Percentiles rank a stretch among this genome's conserved stretches.
Evolutionary conservation across 2,329 filamentous ascomycete species (phyloP).

Genomic region (Fusarium ramigenum): DNA sequence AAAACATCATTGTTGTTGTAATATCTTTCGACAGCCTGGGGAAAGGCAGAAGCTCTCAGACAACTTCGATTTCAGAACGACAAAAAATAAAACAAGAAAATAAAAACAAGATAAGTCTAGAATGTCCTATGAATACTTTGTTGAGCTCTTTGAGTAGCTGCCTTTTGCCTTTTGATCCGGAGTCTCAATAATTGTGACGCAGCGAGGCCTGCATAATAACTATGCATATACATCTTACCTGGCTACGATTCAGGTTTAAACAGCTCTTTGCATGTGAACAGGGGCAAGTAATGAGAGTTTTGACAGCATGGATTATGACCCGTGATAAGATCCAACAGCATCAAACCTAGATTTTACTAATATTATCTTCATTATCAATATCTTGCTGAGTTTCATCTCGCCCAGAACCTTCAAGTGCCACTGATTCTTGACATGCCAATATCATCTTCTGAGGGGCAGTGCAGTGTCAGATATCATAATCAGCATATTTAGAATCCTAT

Average conservation of each 20-base stretch:
- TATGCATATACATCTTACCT: background rate
- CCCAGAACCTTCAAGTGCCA: background rate
- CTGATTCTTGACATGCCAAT: background rate
- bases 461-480: background rate
- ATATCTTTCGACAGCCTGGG: background rate
- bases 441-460: background rate
- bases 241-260: background rate
- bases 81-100: background rate
- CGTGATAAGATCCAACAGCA: constrained; percentile 3
- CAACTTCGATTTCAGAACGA: background rate
- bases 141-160: background rate
- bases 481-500: background rate
- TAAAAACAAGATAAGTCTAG: background rate
- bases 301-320: background rate
- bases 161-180: no score
- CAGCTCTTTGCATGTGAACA: background rate
- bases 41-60: background rate
- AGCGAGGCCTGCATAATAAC: background rate
- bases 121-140: background rate
- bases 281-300: background rate
- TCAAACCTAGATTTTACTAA: constrained; percentile 1
- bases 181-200: background rate
- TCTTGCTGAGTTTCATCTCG: background rate
- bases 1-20: background rate
- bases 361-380: constrained; percentile 5